Base-by-base conservation (phyloP, 75 land plant genomes). In the Selaginella tamariscina region DNA sequence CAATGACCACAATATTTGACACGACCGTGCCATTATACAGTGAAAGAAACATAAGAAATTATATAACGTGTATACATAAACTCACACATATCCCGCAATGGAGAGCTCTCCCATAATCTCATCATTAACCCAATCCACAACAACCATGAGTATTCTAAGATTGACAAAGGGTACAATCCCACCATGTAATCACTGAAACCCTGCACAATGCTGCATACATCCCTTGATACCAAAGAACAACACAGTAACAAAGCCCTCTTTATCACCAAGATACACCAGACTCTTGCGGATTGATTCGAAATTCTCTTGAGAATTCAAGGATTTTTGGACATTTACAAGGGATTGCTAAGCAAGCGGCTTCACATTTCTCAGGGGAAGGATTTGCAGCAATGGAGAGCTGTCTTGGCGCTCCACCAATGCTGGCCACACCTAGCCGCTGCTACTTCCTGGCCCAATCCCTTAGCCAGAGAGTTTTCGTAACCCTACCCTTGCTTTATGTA, bases 11-110 rank as follows among this genome's bases (percentile, higher is more conserved):
- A 92, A 73, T 77, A 88, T n/a, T 69, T 69, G 31, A 85, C 72
- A 30, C 71, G 65, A 23, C 54, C 75, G 57, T 84, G 87, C 97
- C 94, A 92, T 68, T 88, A 89, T 11, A 88, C 97, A 93, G 88
- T 76, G n/a, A 23, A n/a, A 23, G 26, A 23, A 39, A 39, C 5
- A 15, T 5, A 39, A 39, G 49, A 39, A 39, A n/a, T n/a, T n/a
- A n/a, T n/a, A n/a, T n/a, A 65, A 65, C 66, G 5, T 27, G n/a
- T 5, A 27, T 2, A 24, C 26, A 15, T 2, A 65, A 24, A 32
- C 57, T 59, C 82, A 31, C 56, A 92, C 97, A 75, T 88, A 87
- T 27, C 97, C 97, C 64, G 94, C 94, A 69, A 92, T 81, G 20
- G 97, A 85, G 70, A 92, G 79, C 28, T 92, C 84, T 24, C 74